Conservation (phyloP, 1,284 basidiomycete species). For the Ceratobasidium sp. region DNA sequence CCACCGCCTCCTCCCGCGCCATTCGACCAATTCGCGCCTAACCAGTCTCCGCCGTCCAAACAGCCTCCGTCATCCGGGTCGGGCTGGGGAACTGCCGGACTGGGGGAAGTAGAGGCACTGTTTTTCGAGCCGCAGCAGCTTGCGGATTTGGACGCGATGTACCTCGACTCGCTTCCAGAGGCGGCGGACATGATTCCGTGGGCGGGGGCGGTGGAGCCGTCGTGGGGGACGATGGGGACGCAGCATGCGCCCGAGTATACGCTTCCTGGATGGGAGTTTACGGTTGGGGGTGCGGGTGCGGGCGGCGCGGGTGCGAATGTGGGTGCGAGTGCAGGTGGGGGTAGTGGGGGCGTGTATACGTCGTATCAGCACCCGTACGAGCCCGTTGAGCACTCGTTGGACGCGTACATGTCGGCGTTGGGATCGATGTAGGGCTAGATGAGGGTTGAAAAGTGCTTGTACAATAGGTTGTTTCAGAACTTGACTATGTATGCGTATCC, state of each 20-base stretch:
- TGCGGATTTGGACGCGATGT: slow-evolving; percentile 20
- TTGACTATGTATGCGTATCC: no score
- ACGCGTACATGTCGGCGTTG: slow-evolving; percentile 12
- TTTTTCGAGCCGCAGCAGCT: slow-evolving; percentile 9
- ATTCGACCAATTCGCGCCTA: neutral
- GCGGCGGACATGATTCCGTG: slow-evolving; percentile 40
- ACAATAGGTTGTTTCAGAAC: no score
- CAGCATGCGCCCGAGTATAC: slow-evolving; percentile 37
- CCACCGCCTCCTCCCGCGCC: neutral
- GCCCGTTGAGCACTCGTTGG: slow-evolving; percentile 11
- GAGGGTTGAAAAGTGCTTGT: no score
- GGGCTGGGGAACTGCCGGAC: neutral
- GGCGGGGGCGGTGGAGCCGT: slow-evolving; percentile 37
- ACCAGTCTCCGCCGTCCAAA: neutral
- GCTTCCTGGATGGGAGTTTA: slow-evolving; percentile 40
- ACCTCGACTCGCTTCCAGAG: slow-evolving; percentile 35
- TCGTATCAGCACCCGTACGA: slow-evolving; percentile 12
- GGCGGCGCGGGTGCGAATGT: slow-evolving; percentile 9
- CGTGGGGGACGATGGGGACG: slow-evolving; percentile 38
- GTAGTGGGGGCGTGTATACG: neutral
- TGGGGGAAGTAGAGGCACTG: neutral
- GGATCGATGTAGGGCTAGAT: no score
- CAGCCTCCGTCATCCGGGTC: neutral
- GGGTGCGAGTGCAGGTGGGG: neutral
- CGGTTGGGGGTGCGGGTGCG: neutral